Conservation (phyloP, 1,139 yeast genomes). For the Blastobotrys buckinghamii region DNA sequence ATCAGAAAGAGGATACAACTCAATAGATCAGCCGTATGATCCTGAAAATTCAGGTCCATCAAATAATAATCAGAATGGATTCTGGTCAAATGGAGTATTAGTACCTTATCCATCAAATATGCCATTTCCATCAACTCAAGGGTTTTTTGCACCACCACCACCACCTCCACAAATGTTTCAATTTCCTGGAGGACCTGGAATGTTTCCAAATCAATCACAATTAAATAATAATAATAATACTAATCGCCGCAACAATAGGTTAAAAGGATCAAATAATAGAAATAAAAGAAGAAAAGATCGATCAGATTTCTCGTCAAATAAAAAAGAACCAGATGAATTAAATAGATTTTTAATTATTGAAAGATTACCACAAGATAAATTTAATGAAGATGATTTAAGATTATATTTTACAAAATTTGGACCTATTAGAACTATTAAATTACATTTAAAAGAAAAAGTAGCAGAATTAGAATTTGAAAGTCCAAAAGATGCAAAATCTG, state of each 20-base stretch:
- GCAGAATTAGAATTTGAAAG: constrained; percentile 38
- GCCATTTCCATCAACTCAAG: constrained; percentile 21
- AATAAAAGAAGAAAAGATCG: constrained; percentile 12
- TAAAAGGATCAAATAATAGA: constrained; percentile 11
- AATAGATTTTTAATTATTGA: constrained; percentile 36
- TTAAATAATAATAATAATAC: constrained; percentile 7
- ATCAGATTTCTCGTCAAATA: constrained; percentile 18
- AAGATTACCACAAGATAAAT: constrained; percentile 39
- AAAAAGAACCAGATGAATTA: constrained; percentile 21
- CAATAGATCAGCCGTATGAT: background rate
- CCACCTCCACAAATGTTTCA: too few species aligned
- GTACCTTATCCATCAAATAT: constrained; percentile 22
- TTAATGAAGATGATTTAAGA: constrained; percentile 33
- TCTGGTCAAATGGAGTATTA: constrained; percentile 25
- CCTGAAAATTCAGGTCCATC: constrained; percentile 1
- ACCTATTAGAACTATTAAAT: constrained; percentile 28
- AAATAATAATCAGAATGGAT: constrained; percentile 13
- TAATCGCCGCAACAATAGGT: background rate
- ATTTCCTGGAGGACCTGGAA: constrained; percentile 9
- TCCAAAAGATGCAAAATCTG: constrained; percentile 38
- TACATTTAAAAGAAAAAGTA: constrained; percentile 26
- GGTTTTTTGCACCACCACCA: constrained; percentile 17
- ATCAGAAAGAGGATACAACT: constrained; percentile 11
- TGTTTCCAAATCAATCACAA: too few species aligned
- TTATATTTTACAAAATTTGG: constrained; percentile 42